Evolutionary conservation across 352 stramenopile genomes (phyloP), one percentile per base, ranked within the genome.

Genomic region (Globisporangium nodosum): DNA sequence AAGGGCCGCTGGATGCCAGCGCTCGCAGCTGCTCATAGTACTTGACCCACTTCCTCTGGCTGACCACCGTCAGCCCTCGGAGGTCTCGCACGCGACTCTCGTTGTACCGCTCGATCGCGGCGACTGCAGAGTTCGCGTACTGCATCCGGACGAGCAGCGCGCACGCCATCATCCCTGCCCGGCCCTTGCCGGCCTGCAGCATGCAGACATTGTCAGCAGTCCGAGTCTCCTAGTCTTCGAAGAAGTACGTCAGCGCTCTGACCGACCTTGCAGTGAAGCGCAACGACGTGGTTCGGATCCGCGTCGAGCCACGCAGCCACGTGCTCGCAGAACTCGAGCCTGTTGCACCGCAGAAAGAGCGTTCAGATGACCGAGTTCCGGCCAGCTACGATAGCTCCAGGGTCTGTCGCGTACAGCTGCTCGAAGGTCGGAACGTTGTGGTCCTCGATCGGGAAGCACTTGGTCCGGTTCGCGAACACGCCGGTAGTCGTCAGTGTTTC

Each of bases 151-250:
- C 40, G 13, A 91, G 61, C n/a, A 91, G 61, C 62, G 86, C 84
- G 53, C 81, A 91, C 16, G 77, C 73, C 81, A 91, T 91, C 81
- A 91, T 91, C 1, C 81, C 81, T 21, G 78, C 81, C 50, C 81
- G 64, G 24, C 81, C 81, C 56, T 91, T 91, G 37, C 81, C 81
- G 20, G 81, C 81, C 75, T 85, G 42, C 9, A 24, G 33, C 5
- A 1, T 39, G 9, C 55, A 21, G 30, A 0, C 20, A 35, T 6
- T 33, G 46, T 50, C 16, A 50, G 21, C 20, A 9, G 5, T 50
- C 46, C 11, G 31, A 35, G 31, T 7, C 8, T 35, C 46, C 33
- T 20, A 1, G 42, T 50, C 5, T 51, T 35, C 56, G 52, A 35
- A 43, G 3, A 24, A 27, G 3, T 7, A 21, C 46, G 3, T 27